phyloP scores from a whole-genome alignment of 768 basidiomycete genomes.

The Lyophyllum shimeji region DNA sequence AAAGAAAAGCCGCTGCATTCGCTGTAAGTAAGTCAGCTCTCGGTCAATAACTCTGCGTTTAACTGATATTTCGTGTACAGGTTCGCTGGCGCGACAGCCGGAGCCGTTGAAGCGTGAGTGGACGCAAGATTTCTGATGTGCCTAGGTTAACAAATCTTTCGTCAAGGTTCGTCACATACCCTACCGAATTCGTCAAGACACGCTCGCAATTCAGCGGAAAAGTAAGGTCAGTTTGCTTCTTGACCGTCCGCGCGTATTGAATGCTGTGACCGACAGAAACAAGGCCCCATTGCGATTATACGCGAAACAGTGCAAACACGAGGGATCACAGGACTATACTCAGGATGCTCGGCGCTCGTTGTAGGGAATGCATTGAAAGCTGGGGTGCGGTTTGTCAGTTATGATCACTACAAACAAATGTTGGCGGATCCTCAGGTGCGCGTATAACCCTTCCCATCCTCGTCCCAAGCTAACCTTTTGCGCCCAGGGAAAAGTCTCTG shows the following conservation, averaged over 20 bases:
- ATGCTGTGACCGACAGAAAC: conserved; percentile 32
- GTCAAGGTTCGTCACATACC: conserved; percentile 79
- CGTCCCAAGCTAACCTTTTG: neutral
- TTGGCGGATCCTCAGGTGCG: conserved; percentile 82
- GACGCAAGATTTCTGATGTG: conserved; percentile 27
- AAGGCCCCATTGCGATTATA: conserved; percentile 74
- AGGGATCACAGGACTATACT: conserved; percentile 87
- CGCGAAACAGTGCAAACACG: conserved; percentile 69
- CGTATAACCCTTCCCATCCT: neutral
- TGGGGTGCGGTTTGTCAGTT: conserved; percentile 92
- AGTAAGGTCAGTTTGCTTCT: conserved; percentile 32
- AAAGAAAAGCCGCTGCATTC: conserved; percentile 87
- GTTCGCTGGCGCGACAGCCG: conserved; percentile 88
- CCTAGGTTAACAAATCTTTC: conserved; percentile 26
- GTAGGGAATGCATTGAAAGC: conserved; percentile 93
- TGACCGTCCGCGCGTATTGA: neutral
- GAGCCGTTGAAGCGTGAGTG: conserved; percentile 87
- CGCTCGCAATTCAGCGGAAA: conserved; percentile 88
- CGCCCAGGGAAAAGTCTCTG: conserved; percentile 83
- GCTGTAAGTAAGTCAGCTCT: conserved; percentile 39
- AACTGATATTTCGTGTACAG: conserved; percentile 21
- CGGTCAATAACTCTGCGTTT: neutral
- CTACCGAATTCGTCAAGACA: conserved; percentile 92
- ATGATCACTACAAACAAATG: conserved; percentile 86
- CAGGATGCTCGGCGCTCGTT: conserved; percentile 86